phyloP scores from a whole-genome alignment of 2,329 filamentous ascomycete species.

The Penicillium sp. region DNA sequence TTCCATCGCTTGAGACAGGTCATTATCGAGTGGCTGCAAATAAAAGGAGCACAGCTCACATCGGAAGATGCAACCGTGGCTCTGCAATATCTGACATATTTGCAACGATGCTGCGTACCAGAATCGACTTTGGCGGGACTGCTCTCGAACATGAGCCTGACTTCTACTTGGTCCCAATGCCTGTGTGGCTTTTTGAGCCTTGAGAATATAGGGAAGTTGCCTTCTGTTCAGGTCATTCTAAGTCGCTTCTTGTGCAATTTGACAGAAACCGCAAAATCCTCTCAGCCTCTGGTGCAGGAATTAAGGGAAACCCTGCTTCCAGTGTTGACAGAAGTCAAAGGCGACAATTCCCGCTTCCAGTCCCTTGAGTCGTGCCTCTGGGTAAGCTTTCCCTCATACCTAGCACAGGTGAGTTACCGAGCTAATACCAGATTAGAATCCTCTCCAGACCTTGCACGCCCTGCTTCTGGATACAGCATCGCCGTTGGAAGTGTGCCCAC shows the following conservation, averaged over 20 bases:
- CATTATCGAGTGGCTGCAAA: constrained; percentile 31
- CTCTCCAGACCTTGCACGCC: constrained; percentile 23
- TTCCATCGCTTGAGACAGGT: constrained; percentile 37
- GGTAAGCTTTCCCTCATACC: constrained; percentile 24
- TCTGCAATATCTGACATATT: constrained; percentile 30
- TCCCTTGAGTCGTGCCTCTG: constrained; percentile 33
- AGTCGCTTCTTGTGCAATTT: constrained; percentile 32
- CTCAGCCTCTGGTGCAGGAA: constrained; percentile 20
- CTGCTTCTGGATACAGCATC: constrained; percentile 3
- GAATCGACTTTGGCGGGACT: constrained; percentile 21
- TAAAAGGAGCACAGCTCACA: constrained; percentile 12
- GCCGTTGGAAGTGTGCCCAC: background rate
- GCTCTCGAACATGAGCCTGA: constrained; percentile 29
- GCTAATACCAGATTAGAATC: constrained; percentile 26
- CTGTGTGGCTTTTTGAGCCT: constrained; percentile 32
- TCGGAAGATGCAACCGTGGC: constrained; percentile 23
- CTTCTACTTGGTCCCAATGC: constrained; percentile 33
- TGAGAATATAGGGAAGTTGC: constrained; percentile 22
- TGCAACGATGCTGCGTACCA: constrained; percentile 24
- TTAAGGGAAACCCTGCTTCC: constrained; percentile 31
- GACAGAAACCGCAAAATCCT: constrained; percentile 20
- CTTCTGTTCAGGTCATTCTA: constrained; percentile 33
- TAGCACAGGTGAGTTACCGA: background rate
- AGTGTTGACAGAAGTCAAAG: constrained; percentile 26
- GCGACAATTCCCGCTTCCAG: constrained; percentile 18